Conservation (phyloP, 2,329 filamentous ascomycete genomes). For the Colletotrichum sp. region DNA sequence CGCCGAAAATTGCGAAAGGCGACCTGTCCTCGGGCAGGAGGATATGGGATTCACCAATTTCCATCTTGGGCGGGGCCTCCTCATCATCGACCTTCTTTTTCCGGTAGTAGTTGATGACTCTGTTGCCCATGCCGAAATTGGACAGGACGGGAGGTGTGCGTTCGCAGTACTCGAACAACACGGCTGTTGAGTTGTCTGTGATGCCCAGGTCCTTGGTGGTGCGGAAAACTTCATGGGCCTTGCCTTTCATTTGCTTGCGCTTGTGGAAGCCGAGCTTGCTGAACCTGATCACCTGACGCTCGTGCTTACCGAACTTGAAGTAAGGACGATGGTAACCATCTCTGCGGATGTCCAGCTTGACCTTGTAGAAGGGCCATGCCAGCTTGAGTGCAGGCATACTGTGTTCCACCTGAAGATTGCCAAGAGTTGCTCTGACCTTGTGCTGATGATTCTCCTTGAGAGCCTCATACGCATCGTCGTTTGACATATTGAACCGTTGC, state of each 20-base stretch:
- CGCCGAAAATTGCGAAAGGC: conserved; percentile 93
- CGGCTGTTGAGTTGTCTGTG: conserved; percentile 84
- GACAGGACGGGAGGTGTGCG: conserved; percentile 90
- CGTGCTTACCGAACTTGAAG: conserved; percentile 72
- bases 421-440: conserved; percentile 91
- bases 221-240: conserved; percentile 79
- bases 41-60: conserved; percentile 87
- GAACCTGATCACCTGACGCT: conserved; percentile 74
- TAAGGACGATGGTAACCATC: conserved; percentile 84
- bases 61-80: conserved; percentile 75
- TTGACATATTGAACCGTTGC: conserved; percentile 92
- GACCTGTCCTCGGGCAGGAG: conserved; percentile 93
- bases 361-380: conserved; percentile 95
- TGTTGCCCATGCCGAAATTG: conserved; percentile 96
- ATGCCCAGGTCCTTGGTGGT: conserved; percentile 83
- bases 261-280: conserved; percentile 75
- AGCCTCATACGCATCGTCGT: conserved; percentile 93
- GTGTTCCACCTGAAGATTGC: conserved; percentile 92
- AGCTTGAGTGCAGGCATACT: conserved; percentile 89
- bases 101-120: conserved; percentile 96
- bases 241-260: conserved; percentile 81
- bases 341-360: conserved; percentile 76
- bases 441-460: conserved; percentile 97
- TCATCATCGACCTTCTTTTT: conserved; percentile 78
- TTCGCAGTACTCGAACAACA: conserved; percentile 95